Evolutionary conservation across 176 grass and related monocot species (phyloP).

Genomic region (Cenchrus purpureus): DNA sequence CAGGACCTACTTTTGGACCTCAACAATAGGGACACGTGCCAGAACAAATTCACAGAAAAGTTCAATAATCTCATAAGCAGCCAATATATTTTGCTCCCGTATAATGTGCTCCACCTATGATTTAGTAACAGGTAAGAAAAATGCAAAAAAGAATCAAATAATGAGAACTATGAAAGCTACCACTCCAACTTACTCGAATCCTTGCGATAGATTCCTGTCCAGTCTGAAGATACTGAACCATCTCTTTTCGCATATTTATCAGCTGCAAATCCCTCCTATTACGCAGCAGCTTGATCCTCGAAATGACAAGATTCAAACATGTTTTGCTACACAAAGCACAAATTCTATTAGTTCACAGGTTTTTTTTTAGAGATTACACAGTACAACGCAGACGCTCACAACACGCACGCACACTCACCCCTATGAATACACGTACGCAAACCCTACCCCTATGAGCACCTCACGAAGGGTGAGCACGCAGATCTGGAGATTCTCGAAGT

Average conservation of each 20-base stretch:
- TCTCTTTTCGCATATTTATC: conserved; percentile 92
- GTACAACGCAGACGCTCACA: too few relatives aligned
- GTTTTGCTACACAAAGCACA: conserved; percentile 72
- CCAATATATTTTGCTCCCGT: conserved; percentile 91
- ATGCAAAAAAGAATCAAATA: neutral
- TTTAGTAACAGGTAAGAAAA: conserved; percentile 34
- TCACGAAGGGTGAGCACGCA: too few relatives aligned
- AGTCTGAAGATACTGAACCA: conserved; percentile 91
- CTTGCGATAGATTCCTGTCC: conserved; percentile 87
- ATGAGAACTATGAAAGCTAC: neutral
- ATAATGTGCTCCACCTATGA: conserved; percentile 92
- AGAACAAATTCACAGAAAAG: conserved; percentile 99
- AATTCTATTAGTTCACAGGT: neutral
- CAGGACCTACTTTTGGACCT: conserved; percentile 78
- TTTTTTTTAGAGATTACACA: too few relatives aligned
- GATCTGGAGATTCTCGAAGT: too few relatives aligned
- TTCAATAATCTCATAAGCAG: conserved; percentile 95
- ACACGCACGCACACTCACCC: too few relatives aligned
- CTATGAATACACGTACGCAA: too few relatives aligned
- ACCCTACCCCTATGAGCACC: too few relatives aligned
- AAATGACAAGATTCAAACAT: conserved; percentile 95
- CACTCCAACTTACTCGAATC: conserved; percentile 71
- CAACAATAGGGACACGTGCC: conserved; percentile 82
- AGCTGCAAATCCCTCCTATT: conserved; percentile 93
- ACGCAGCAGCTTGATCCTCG: conserved; percentile 95